Percentiles rank a stretch among this genome's conserved stretches.
Evolutionary conservation across 192 early-diverging fungal genomes (phyloP).

Genomic region (Nowakowskiella sp.): DNA sequence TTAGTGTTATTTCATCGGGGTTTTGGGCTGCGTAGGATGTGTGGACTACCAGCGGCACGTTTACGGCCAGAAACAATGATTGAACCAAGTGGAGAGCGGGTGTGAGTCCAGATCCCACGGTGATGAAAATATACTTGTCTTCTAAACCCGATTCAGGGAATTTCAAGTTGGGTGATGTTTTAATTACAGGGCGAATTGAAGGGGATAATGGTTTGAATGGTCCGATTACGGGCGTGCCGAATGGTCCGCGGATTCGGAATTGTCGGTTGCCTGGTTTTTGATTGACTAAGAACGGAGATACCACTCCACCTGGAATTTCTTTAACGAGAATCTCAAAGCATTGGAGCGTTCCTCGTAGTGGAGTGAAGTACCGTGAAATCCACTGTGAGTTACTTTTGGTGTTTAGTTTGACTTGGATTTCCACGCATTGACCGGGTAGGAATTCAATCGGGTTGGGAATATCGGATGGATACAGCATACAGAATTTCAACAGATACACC

Average conservation of each 20-base stretch:
- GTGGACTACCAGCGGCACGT: not conserved
- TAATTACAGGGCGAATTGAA: not conserved
- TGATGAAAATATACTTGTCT: not conserved
- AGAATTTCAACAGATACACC: conserved; percentile 13
- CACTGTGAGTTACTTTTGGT: not conserved
- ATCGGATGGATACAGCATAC: conserved; percentile 18
- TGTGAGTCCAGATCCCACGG: not conserved
- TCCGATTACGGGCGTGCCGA: not conserved
- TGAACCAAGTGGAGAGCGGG: not conserved
- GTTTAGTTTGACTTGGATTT: conserved; percentile 15
- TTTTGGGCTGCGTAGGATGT: not conserved
- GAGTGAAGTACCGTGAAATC: conserved; percentile 26
- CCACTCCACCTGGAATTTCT: conserved; percentile 6
- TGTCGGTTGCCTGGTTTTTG: not conserved
- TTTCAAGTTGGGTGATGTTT: not conserved
- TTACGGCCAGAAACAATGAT: not conserved
- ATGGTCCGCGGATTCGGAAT: conserved; percentile 1
- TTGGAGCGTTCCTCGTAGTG: conserved; percentile 13
- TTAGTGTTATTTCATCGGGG: conserved; percentile 26
- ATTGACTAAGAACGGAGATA: conserved; percentile 10
- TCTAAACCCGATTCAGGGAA: not conserved
- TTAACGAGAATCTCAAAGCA: conserved; percentile 27
- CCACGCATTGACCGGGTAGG: conserved; percentile 21
- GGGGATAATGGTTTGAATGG: not conserved
- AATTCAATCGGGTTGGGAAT: conserved; percentile 12